Evolutionary conservation across 495 filamentous ascomycete genomes (phyloP).

Genomic region (Pseudomonodictys pantanalensis): DNA sequence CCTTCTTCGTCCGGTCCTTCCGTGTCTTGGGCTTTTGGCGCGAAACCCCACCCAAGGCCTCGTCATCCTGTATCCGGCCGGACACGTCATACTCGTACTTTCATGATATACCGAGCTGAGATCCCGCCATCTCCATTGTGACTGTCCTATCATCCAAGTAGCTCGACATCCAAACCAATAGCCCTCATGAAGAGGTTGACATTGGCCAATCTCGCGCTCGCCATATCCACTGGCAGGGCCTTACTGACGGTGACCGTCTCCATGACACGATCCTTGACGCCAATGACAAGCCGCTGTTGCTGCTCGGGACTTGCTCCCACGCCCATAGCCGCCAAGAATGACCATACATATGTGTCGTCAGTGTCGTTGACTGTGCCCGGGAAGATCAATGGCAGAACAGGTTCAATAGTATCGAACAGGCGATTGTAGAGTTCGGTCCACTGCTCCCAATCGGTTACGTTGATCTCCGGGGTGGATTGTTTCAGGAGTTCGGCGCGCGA

Average conservation of each 20-base stretch:
- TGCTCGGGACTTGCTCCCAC: constrained; percentile 89
- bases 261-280: constrained; percentile 98
- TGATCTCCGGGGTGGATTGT: constrained; percentile 47
- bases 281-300: constrained; percentile 88
- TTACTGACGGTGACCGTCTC: constrained; percentile 86
- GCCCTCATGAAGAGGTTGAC: constrained; percentile 98
- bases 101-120: neutral
- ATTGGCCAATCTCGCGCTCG: constrained; percentile 73
- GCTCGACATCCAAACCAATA: constrained; percentile 93
- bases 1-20: too few relatives aligned
- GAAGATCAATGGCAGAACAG: constrained; percentile 78
- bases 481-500: constrained; percentile 91
- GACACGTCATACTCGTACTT: neutral
- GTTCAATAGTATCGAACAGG: constrained; percentile 84
- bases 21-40: neutral
- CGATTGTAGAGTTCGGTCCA: constrained; percentile 74
- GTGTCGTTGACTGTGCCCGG: constrained; percentile 62
- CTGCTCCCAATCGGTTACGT: constrained; percentile 61
- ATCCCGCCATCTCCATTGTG: neutral
- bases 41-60: neutral
- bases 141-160: constrained; percentile 62
- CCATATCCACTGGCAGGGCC: constrained; percentile 81
- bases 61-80: too few relatives aligned
- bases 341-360: constrained; percentile 90
- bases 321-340: constrained; percentile 91